These are phyloP conservation scores for Hibiscus tridactylites DNA, from an alignment of 345 rosid genomes.

Conservation along the genomic window DNA sequence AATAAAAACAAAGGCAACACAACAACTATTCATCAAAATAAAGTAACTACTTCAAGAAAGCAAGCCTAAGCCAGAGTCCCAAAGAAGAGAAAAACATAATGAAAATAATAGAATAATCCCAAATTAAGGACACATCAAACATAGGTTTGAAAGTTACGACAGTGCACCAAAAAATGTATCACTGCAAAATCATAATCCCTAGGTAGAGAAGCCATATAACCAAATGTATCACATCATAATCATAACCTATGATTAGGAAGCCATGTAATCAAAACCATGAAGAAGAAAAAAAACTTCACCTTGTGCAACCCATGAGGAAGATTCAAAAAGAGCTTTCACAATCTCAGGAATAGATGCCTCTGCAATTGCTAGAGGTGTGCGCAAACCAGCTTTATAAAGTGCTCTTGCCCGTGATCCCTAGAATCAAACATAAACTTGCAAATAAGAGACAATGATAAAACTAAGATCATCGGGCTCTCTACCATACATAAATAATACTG, in stretches of 20 bases:
- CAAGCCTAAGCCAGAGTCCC: neutral
- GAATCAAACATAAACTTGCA: constrained; percentile 11
- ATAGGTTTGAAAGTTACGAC: neutral
- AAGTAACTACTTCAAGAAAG: neutral
- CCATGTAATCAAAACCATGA: neutral
- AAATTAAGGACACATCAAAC: neutral
- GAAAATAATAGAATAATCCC: neutral
- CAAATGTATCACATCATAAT: neutral
- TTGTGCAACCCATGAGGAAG: constrained; percentile 72
- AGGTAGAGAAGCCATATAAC: neutral
- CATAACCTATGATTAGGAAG: neutral
- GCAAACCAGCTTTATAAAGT: constrained; percentile 89
- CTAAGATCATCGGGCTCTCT: neutral
- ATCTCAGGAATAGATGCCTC: constrained; percentile 88
- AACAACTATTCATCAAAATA: constrained; percentile 1
- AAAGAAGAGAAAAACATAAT: constrained; percentile 1
- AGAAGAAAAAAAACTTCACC: constrained; percentile 32
- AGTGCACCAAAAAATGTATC: neutral
- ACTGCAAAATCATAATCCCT: neutral
- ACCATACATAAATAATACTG: neutral
- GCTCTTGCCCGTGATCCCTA: constrained; percentile 98
- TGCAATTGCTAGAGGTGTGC: constrained; percentile 81
- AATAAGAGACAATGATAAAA: neutral
- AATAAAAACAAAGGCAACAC: neutral
- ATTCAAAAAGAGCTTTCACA: constrained; percentile 83